Evolutionary conservation across 2,329 filamentous ascomycete genomes (phyloP).

Genomic region (Fusarium sp.): DNA sequence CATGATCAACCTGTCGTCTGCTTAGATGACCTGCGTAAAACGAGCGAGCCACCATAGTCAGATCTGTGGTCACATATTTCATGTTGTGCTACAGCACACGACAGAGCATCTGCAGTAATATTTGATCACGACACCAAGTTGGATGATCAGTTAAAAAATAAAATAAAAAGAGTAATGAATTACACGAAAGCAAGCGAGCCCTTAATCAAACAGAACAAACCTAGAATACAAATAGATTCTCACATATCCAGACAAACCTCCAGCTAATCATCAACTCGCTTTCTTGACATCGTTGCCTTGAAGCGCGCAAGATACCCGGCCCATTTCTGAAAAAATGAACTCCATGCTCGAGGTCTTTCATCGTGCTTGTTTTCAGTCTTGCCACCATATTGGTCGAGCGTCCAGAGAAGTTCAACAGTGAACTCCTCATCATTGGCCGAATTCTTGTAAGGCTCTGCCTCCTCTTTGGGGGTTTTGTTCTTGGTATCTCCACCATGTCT

Average conservation of each 20-base stretch:
- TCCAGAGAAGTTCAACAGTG: constrained; percentile 4
- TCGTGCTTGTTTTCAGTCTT: neutral
- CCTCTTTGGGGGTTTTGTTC: neutral
- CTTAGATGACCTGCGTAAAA: neutral
- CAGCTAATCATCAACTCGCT: neutral
- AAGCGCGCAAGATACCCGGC: neutral
- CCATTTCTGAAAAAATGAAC: neutral
- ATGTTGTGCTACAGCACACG: constrained; percentile 10
- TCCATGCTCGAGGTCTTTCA: neutral
- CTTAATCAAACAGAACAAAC: neutral
- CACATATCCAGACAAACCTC: neutral
- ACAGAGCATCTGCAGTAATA: constrained; percentile 8
- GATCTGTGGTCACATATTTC: neutral
- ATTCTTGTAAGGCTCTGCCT: neutral
- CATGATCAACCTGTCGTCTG: neutral
- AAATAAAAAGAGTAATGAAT: too few species aligned
- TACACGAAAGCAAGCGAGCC: neutral
- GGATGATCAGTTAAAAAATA: neutral
- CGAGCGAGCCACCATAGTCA: neutral
- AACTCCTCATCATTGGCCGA: neutral
- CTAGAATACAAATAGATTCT: neutral
- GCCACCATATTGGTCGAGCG: neutral
- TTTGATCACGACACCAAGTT: constrained; percentile 8
- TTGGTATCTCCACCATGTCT: neutral
- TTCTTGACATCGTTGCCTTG: neutral